Evolutionary conservation across 805 yeast genomes (phyloP), one percentile per base, ranked within the genome.

Genomic region (Nakazawaea ishiwadae): DNA sequence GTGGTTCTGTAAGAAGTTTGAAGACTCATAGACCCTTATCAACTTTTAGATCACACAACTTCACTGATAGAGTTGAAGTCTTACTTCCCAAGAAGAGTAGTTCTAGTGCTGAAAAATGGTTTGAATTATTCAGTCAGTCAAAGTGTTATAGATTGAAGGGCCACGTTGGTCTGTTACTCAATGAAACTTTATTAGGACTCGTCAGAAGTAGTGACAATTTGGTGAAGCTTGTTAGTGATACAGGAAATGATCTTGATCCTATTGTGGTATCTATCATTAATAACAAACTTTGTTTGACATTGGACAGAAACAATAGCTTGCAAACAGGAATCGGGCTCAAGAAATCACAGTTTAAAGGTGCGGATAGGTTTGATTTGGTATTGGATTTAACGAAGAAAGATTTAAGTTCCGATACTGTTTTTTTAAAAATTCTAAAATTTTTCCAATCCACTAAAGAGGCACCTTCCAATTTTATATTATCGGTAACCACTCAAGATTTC

Each of bases 401-500:
- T 17, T n/a, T 34, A 5, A 16, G n/a, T n/a, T n/a, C 34, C 5
- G 36, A 42, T 28, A 5, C 14, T 3, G 32, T 4, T 20, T 42
- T 31, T 16, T 27, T 37, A 26, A 42, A 42, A 32, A 5, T 33
- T 9, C 28, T 42, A 9, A 31, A 35, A 6, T 42, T 36, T 20
- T 27, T 42, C 9, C 45, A 42, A 21, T 20, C 32, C 14, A 31
- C 51, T 0, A 40, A 54, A 3, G 20, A 45, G 5, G 35, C 20
- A 2, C 26, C 11, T 14, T 15, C 8, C 7, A 23, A 20, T 12
- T 30, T 31, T 3, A 20, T 32, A 26, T 27, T 30, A 12, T 18
- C 32, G 4, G 37, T 33, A 15, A 11, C 19, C 2, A n/a, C 24
- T 5, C 5, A 19, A 10, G 9, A 15, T 20, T 98, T 91, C 59